phyloP scores from a whole-genome alignment of 208 protist species.

The Phytomonas francai region DNA sequence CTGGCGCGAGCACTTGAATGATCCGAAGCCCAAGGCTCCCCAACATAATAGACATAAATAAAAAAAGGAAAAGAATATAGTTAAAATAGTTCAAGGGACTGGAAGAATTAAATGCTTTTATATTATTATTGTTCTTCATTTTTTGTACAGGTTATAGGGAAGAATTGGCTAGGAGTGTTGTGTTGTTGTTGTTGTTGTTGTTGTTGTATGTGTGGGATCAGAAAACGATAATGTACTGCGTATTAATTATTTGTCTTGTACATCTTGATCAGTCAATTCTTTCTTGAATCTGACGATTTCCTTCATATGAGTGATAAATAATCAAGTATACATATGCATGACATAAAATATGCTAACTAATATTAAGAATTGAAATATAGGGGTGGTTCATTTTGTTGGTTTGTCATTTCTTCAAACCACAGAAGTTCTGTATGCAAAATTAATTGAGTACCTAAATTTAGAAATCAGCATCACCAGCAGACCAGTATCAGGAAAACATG shows the following conservation, averaged over 20 bases:
- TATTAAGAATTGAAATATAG: background rate
- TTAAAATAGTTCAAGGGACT: background rate
- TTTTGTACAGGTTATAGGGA: background rate
- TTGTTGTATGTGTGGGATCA: background rate
- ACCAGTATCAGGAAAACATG: background rate
- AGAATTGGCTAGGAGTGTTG: background rate
- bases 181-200: no score
- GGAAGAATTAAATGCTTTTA: background rate
- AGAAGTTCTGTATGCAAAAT: background rate
- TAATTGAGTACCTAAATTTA: background rate
- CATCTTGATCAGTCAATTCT: background rate
- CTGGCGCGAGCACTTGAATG: constrained; percentile 65
- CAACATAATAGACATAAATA: constrained; percentile 2
- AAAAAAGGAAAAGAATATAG: background rate
- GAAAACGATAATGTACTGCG: background rate
- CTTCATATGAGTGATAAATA: background rate
- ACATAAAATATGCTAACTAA: background rate
- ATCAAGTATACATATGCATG: background rate
- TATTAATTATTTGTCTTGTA: background rate
- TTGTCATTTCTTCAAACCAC: background rate
- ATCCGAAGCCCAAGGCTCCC: constrained; percentile 26
- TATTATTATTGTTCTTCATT: background rate
- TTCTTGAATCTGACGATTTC: background rate
- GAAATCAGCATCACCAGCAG: background rate
- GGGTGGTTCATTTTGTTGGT: background rate